Percentiles rank a stretch among this genome's conserved stretches.
Conservation (phyloP, 192 early-diverging fungal species). For the Phycomyces blakesleeanus region DNA sequence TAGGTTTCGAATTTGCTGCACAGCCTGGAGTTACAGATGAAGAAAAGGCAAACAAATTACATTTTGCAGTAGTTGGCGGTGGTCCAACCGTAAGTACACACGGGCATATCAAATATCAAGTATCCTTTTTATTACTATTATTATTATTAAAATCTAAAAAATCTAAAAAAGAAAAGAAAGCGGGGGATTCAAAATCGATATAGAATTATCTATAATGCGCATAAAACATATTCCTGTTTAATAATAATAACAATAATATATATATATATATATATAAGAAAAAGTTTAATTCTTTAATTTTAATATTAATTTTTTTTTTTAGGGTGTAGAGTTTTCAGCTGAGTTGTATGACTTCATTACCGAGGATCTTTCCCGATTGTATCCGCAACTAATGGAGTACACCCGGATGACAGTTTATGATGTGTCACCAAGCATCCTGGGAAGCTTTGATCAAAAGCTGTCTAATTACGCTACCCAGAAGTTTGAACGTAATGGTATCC, state of each 20-base stretch:
- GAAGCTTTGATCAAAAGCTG: slow-evolving; percentile 70
- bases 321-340: slow-evolving; percentile 68
- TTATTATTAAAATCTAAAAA: no score
- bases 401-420: slow-evolving; percentile 60
- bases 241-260: not conserved
- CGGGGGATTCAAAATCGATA: no score
- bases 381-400: slow-evolving; percentile 61
- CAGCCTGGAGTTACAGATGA: slow-evolving; percentile 60
- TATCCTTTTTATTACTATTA: no score
- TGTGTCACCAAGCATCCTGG: slow-evolving; percentile 74
- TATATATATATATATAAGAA: not conserved
- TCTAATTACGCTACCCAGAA: slow-evolving; percentile 68
- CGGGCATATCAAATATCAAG: no score
- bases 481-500: slow-evolving; percentile 74
- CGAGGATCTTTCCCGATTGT: slow-evolving; percentile 74
- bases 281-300: not conserved
- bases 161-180: no score
- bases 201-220: not conserved
- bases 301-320: not conserved
- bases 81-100: slow-evolving; percentile 69
- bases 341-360: slow-evolving; percentile 82
- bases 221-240: not conserved
- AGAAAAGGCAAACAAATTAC: slow-evolving; percentile 62
- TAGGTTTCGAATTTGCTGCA: slow-evolving; percentile 67
- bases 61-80: slow-evolving; percentile 86